A percentile compares a stretch with the other conserved stretches of the same genome.
Evolutionary conservation across 345 rosid genomes (phyloP).

Genomic region (Eucalyptus rudis): DNA sequence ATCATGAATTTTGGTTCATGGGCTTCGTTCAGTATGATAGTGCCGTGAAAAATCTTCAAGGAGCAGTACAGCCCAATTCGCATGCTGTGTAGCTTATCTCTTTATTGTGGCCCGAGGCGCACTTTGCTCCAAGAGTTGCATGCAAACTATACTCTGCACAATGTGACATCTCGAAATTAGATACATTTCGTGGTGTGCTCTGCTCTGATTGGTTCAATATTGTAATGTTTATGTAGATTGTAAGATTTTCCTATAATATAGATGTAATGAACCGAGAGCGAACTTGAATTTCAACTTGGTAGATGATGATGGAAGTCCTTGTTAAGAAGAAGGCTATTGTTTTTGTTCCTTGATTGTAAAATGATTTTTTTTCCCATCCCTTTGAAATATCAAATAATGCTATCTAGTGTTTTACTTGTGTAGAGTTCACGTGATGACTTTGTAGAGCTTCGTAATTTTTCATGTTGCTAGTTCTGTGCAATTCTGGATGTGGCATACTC

Average conservation of each 20-base stretch:
- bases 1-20: conserved; percentile 92
- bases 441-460: neutral
- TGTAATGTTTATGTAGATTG: neutral
- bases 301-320: neutral
- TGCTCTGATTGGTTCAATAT: neutral
- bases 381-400: neutral
- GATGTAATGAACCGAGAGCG: neutral
- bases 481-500: neutral
- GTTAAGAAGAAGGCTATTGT: neutral
- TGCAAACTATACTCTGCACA: neutral
- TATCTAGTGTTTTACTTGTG: neutral
- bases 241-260: neutral
- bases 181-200: neutral
- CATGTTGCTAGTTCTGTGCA: neutral
- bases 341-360: neutral
- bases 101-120: neutral
- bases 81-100: neutral
- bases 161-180: neutral
- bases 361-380: neutral
- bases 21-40: conserved; percentile 73
- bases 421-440: neutral
- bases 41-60: conserved; percentile 67
- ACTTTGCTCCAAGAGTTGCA: neutral
- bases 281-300: neutral
- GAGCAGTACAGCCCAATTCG: conserved; percentile 18